These are phyloP conservation scores for Metarhizium guizhouense DNA, from an alignment of 2,329 filamentous ascomycete genomes.

Conservation along the genomic window DNA sequence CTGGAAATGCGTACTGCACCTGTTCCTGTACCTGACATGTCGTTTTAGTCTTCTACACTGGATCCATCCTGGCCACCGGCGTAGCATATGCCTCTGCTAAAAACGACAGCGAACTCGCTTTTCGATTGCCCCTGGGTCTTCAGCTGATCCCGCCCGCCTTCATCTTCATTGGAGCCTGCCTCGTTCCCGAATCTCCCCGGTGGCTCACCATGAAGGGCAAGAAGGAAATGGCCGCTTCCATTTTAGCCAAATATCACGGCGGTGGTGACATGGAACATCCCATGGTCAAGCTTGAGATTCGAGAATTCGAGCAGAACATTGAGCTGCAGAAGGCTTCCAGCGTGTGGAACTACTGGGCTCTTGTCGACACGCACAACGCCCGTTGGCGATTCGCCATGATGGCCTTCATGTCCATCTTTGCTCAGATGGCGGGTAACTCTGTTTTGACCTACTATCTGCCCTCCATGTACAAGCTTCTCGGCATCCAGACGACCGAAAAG, in stretches of 20 bases:
- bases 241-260: slow-evolving; percentile 27
- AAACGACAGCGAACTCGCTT: slow-evolving; percentile 23
- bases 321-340: slow-evolving; percentile 33
- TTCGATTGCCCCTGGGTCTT: slow-evolving; percentile 28
- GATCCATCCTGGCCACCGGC: slow-evolving; percentile 45
- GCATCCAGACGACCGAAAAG: slow-evolving; percentile 42
- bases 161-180: slow-evolving; percentile 22
- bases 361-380: slow-evolving; percentile 38
- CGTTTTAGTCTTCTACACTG: slow-evolving; percentile 27
- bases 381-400: slow-evolving; percentile 43
- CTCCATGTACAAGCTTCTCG: slow-evolving; percentile 38
- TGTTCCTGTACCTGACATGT: background rate
- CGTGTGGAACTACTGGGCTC: slow-evolving; percentile 41
- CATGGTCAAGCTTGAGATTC: slow-evolving; percentile 30
- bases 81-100: slow-evolving; percentile 40
- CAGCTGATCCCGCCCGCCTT: slow-evolving; percentile 29
- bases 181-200: slow-evolving; percentile 33
- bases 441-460: slow-evolving; percentile 46
- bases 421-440: slow-evolving; percentile 43
- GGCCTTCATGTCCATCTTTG: slow-evolving; percentile 42
- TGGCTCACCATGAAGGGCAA: slow-evolving; percentile 30
- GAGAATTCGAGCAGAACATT: slow-evolving; percentile 29
- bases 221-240: slow-evolving; percentile 23
- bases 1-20: background rate
- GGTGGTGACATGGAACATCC: slow-evolving; percentile 22